Evolutionary conservation across 1,284 basidiomycete genomes (phyloP).

Genomic region (Ceratobasidium sp.): DNA sequence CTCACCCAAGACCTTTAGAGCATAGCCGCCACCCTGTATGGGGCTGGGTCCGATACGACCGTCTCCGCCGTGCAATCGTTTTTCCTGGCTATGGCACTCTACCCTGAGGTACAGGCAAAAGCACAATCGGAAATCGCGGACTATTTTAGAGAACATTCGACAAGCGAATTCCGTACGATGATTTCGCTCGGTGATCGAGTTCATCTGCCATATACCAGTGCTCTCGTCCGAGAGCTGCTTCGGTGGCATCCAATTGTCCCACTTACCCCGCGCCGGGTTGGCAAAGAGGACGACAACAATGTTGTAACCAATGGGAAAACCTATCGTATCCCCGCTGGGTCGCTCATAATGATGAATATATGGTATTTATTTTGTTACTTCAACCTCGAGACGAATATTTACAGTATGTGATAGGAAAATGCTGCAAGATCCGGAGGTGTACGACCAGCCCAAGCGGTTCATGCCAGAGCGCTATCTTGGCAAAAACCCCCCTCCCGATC

Average conservation of each 20-base stretch:
- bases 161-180: background rate
- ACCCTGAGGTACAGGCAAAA: slow-evolving; percentile 8
- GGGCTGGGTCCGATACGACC: slow-evolving; percentile 2
- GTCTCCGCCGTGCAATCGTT: slow-evolving; percentile 22
- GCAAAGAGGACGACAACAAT: slow-evolving; percentile 14
- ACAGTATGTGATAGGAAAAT: background rate
- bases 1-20: background rate
- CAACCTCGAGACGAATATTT: no score
- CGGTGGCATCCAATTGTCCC: slow-evolving; percentile 19
- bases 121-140: slow-evolving; percentile 3
- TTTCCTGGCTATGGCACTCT: slow-evolving; percentile 42
- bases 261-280: background rate
- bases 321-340: slow-evolving; percentile 17
- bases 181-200: background rate
- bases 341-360: background rate
- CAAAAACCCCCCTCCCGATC: slow-evolving; percentile 3
- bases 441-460: background rate
- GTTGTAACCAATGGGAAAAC: background rate
- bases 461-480: slow-evolving; percentile 11
- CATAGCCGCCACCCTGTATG: slow-evolving; percentile 13
- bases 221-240: slow-evolving; percentile 2
- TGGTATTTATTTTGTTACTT: background rate
- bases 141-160: background rate
- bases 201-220: slow-evolving; percentile 12
- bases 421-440: slow-evolving; percentile 21